These are phyloP conservation scores for Brassica balearica DNA, from an alignment of 441 rosid species.

Conservation along the genomic window DNA sequence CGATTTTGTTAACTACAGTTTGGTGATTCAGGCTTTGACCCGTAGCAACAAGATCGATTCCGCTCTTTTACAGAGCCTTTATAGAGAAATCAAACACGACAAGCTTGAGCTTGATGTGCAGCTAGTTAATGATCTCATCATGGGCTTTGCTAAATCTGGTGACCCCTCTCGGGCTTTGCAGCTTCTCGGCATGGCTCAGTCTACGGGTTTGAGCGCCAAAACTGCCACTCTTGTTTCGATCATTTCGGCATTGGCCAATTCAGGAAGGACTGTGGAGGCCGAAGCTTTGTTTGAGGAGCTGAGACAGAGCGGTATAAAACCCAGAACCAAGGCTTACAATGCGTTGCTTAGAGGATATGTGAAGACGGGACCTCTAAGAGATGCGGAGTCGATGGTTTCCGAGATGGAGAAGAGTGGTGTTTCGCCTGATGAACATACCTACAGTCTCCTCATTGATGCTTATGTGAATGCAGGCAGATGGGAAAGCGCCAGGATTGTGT, in stretches of 20 bases:
- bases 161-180: conserved; percentile 73
- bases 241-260: conserved; percentile 69
- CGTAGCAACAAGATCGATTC: conserved; percentile 75
- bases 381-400: conserved; percentile 78
- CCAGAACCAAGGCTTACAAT: conserved; percentile 82
- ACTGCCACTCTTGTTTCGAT: conserved; percentile 69
- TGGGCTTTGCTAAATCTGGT: conserved; percentile 88
- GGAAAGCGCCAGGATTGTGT: conserved; percentile 93
- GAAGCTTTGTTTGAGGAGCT: conserved; percentile 96
- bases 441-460: conserved; percentile 89
- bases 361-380: conserved; percentile 73
- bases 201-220: conserved; percentile 71
- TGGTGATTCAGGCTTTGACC: conserved; percentile 76
- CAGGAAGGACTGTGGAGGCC: conserved; percentile 77
- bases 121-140: conserved; percentile 79
- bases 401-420: conserved; percentile 95
- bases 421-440: conserved; percentile 83
- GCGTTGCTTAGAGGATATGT: conserved; percentile 90
- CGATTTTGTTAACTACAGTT: conserved; percentile 87
- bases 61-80: conserved; percentile 71
- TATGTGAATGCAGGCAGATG: conserved; percentile 90
- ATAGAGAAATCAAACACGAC: conserved; percentile 70
- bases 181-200: conserved; percentile 80
- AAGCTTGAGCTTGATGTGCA: conserved; percentile 80
- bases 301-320: conserved; percentile 76